These are phyloP conservation scores for Ensete ventricosum DNA, from an alignment of 176 grass and related monocot species.

Conservation along the genomic window DNA sequence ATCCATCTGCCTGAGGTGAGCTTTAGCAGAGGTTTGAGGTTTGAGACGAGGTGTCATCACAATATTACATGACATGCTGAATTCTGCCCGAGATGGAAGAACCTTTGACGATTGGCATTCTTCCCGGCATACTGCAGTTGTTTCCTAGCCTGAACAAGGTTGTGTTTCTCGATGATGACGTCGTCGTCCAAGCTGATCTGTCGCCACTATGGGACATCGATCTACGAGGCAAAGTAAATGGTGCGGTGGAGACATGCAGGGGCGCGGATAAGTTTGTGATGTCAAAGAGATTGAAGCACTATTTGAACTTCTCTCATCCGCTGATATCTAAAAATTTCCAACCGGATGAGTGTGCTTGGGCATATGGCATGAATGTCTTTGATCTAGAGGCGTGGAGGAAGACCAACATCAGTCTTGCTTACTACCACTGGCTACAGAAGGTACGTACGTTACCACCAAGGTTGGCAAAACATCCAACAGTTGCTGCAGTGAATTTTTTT, in stretches of 20 bases:
- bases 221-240: slow-evolving; percentile 16
- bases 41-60: background rate
- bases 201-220: slow-evolving; percentile 17
- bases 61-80: background rate
- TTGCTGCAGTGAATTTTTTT: no score
- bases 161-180: slow-evolving; percentile 15
- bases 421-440: slow-evolving; percentile 16
- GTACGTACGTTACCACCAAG: background rate
- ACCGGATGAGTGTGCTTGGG: slow-evolving; percentile 15
- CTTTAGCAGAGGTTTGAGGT: no score
- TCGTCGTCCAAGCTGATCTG: slow-evolving; percentile 18
- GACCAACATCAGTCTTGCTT: slow-evolving; percentile 20
- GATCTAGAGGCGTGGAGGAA: slow-evolving; percentile 21
- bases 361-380: slow-evolving; percentile 20
- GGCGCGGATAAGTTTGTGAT: slow-evolving; percentile 19
- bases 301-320: slow-evolving; percentile 16
- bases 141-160: slow-evolving; percentile 14
- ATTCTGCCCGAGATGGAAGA: background rate
- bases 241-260: slow-evolving; percentile 18
- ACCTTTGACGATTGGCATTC: background rate
- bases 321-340: slow-evolving; percentile 1
- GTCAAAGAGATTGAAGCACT: slow-evolving; percentile 20
- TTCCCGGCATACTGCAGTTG: background rate
- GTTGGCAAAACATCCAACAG: no score
- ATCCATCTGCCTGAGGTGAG: slow-evolving; percentile 21